Percentiles rank a stretch among this genome's conserved stretches.
phyloP scores from a whole-genome alignment of 345 rosid species.

The Arabis alpina region DNA sequence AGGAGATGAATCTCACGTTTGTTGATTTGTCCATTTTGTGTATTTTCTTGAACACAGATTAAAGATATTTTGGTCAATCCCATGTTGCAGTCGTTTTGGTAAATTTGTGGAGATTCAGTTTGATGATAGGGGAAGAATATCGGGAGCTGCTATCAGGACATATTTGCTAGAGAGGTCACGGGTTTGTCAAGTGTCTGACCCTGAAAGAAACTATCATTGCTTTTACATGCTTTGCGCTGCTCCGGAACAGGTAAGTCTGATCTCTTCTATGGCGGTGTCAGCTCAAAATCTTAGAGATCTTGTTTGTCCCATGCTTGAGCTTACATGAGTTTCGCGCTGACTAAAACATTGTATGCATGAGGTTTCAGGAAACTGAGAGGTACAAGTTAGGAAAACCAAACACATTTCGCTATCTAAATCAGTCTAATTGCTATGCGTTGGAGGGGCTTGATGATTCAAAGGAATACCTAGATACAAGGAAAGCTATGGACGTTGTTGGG shows the following conservation, averaged over 20 bases:
- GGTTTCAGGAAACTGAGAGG: constrained; percentile 67
- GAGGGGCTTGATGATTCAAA: constrained; percentile 80
- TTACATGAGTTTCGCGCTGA: background rate
- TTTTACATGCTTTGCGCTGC: constrained; percentile 99
- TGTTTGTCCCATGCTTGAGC: constrained; percentile 5
- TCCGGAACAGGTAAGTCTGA: constrained; percentile 64
- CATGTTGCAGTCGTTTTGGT: constrained; percentile 87
- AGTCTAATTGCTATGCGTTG: constrained; percentile 80
- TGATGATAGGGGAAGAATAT: constrained; percentile 78
- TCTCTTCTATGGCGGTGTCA: constrained; percentile 27
- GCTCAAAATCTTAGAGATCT: constrained; percentile 9
- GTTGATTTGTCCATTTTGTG: constrained; percentile 13
- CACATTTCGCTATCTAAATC: constrained; percentile 88
- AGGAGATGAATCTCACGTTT: constrained; percentile 28
- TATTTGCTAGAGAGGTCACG: constrained; percentile 95
- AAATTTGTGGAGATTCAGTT: constrained; percentile 98
- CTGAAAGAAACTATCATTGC: constrained; percentile 98
- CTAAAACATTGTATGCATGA: constrained; percentile 17
- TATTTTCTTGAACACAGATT: constrained; percentile 25
- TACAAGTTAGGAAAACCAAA: constrained; percentile 84
- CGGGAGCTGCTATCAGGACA: constrained; percentile 98
- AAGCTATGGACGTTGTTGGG: constrained; percentile 96
- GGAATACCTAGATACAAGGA: constrained; percentile 81
- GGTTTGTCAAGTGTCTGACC: constrained; percentile 98
- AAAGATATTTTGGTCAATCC: constrained; percentile 28